Percentiles rank a stretch among this genome's conserved stretches.
Conservation (phyloP, 768 basidiomycete species). For the Agrocybe pediades region DNA sequence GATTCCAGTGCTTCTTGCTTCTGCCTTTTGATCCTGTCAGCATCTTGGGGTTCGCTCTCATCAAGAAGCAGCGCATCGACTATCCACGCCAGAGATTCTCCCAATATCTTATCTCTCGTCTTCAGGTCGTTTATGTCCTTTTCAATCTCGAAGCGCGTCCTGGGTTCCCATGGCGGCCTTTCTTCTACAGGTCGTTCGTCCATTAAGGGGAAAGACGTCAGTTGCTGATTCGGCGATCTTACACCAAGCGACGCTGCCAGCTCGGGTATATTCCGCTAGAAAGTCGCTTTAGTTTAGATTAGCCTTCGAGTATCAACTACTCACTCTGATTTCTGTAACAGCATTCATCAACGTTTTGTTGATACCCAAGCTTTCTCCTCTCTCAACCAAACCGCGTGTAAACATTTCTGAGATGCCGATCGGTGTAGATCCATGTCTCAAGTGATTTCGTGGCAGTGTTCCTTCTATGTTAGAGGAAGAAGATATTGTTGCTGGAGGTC, state of each 20-base stretch:
- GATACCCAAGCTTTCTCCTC: constrained; percentile 79
- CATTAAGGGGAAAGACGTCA: constrained; percentile 59
- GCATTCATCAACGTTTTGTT: constrained; percentile 84
- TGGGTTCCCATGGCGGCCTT: constrained; percentile 69
- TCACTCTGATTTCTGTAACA: constrained; percentile 74
- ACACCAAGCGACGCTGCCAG: constrained; percentile 64
- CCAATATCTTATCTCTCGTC: constrained; percentile 62
- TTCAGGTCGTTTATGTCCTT: constrained; percentile 57
- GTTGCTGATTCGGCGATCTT: constrained; percentile 51
- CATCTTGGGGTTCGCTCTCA: constrained; percentile 42
- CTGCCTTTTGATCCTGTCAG: constrained; percentile 40
- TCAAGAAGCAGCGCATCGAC: constrained; percentile 70
- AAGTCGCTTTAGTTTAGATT: constrained; percentile 8
- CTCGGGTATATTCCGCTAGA: constrained; percentile 84
- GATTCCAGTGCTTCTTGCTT: constrained; percentile 73
- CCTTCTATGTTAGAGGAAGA: constrained; percentile 16
- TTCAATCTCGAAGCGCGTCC: constrained; percentile 70
- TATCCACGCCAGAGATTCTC: constrained; percentile 73
- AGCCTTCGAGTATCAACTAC: constrained; percentile 17
- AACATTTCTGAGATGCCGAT: constrained; percentile 72
- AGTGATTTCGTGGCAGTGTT: constrained; percentile 24
- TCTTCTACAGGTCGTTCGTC: constrained; percentile 61
- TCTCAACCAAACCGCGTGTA: constrained; percentile 71
- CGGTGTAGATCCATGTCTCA: constrained; percentile 42
- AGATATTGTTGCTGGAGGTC: constrained; percentile 21